Evolutionary conservation across 1,139 yeast genomes (phyloP), one percentile per base, ranked within the genome.

Genomic region (Lodderomyces orthopsilosis): DNA sequence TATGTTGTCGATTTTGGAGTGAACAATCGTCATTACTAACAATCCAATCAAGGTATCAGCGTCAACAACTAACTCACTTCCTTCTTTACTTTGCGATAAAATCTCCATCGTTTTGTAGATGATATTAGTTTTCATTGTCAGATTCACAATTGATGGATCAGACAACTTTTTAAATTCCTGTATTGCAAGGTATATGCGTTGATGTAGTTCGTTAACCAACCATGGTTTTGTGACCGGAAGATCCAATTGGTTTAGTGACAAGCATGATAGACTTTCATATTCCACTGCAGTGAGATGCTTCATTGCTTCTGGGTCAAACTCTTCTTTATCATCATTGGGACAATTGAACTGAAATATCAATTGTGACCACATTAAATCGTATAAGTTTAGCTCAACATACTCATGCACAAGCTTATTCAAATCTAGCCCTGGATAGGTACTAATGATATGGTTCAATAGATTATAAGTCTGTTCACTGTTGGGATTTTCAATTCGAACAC

Each of bases 1-100:
- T 17, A 88, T 57, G 53, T 82, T 65, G 7, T 70, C 71, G 2
- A 85, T 73, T 41, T 74, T 74, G 0, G 95, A 74, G 44, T 86
- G 81, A 8, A 83, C 74, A 1, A 90, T 74, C 1, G 88, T 90
- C 65, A 89, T 69, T 5, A 89, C 75, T 46, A 91, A 65, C 41
- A 90, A 65, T 1, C 91, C 84, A 5, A 91, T 77, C 32, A 91
- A 66, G 0, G 87, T 81, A 57, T 91, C 98, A 0, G 98, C 98
- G 60, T 85, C 93, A 10, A 89, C 70, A 1, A 69, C 56, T 14
- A 66, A 49, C 19, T 27, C 26, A 10, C 35, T 27, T 19, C 28
- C 28, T 7, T 7, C 33, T 35, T n/a, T 38, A 13, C 8, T 21
- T 23, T 7, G 58, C 52, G 17, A 38, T 21, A 0, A 88, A 0